phyloP scores from a whole-genome alignment of 768 basidiomycete genomes.

The Leccinum longicurvipes region DNA sequence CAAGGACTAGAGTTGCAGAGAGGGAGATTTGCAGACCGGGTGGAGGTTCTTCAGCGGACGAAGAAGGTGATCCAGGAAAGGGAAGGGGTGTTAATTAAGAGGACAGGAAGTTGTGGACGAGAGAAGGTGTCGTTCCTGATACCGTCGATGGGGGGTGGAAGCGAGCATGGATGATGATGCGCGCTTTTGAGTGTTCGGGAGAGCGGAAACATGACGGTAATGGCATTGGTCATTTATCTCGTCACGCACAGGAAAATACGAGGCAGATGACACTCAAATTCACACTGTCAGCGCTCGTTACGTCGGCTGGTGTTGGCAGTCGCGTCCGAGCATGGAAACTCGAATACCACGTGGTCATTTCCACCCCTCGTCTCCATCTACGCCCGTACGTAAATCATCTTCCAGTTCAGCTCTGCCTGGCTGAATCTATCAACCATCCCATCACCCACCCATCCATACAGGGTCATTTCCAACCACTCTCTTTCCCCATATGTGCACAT shows the following conservation, averaged over 20 bases:
- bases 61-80: slow-evolving; percentile 15
- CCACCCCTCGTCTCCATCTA: too few relatives aligned
- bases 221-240: slow-evolving; percentile 21
- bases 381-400: slow-evolving; percentile 6
- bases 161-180: background rate
- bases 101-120: slow-evolving; percentile 10
- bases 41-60: slow-evolving; percentile 15
- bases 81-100: slow-evolving; percentile 17
- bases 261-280: slow-evolving; percentile 23
- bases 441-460: slow-evolving; percentile 4
- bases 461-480: too few relatives aligned
- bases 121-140: slow-evolving; percentile 12
- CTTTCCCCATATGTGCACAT: slow-evolving; percentile 1
- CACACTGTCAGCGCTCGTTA: slow-evolving; percentile 29
- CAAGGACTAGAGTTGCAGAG: slow-evolving; percentile 27
- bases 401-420: background rate
- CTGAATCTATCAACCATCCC: slow-evolving; percentile 1
- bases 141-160: slow-evolving; percentile 3
- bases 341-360: slow-evolving; percentile 25
- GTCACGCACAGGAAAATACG: slow-evolving; percentile 28
- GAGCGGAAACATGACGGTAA: slow-evolving; percentile 21
- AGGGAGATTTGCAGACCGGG: slow-evolving; percentile 30
- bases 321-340: too few relatives aligned
- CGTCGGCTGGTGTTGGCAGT: slow-evolving; percentile 8
- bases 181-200: slow-evolving; percentile 25